These are phyloP conservation scores for Paecilomyces dactylethromorphus DNA, from an alignment of 2,329 filamentous ascomycete species.

Conservation along the genomic window DNA sequence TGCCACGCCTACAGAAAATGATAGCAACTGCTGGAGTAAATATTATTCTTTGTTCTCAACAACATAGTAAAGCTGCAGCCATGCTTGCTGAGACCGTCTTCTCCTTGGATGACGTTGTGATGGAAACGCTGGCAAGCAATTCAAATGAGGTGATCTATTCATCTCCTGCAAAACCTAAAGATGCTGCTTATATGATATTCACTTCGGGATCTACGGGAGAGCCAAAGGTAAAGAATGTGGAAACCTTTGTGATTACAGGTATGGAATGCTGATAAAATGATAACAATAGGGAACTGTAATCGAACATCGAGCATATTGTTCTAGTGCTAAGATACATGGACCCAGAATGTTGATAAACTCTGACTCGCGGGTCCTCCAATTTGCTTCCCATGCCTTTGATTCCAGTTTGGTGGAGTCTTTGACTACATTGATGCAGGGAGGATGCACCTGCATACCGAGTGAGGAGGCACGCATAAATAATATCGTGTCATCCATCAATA, in stretches of 20 bases:
- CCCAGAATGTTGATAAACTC: conserved; percentile 43
- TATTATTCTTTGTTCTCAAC: conserved; percentile 27
- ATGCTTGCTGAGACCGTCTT: conserved; percentile 18
- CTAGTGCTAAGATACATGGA: conserved; percentile 48
- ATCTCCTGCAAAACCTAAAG: conserved; percentile 20
- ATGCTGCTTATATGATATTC: conserved; percentile 52
- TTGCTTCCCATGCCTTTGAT: conserved; percentile 52
- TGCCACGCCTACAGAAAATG: conserved; percentile 27
- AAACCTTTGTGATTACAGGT: not conserved
- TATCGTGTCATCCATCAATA: conserved; percentile 45
- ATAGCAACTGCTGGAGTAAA: conserved; percentile 24
- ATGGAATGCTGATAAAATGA: conserved; percentile 6
- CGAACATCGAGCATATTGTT: conserved; percentile 54
- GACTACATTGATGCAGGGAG: conserved; percentile 49
- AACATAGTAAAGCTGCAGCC: conserved; percentile 14
- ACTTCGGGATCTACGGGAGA: conserved; percentile 51
- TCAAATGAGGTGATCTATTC: conserved; percentile 9
- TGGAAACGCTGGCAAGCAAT: conserved; percentile 16
- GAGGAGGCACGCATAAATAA: conserved; percentile 44
- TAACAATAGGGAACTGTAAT: conserved; percentile 52
- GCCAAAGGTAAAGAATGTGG: conserved; percentile 38
- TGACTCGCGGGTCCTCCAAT: conserved; percentile 51
- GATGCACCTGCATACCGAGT: conserved; percentile 53
- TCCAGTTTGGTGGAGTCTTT: conserved; percentile 50
- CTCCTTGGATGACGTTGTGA: conserved; percentile 18